phyloP scores from a whole-genome alignment of 768 basidiomycete species.

The Pleurotus ostreatus region DNA sequence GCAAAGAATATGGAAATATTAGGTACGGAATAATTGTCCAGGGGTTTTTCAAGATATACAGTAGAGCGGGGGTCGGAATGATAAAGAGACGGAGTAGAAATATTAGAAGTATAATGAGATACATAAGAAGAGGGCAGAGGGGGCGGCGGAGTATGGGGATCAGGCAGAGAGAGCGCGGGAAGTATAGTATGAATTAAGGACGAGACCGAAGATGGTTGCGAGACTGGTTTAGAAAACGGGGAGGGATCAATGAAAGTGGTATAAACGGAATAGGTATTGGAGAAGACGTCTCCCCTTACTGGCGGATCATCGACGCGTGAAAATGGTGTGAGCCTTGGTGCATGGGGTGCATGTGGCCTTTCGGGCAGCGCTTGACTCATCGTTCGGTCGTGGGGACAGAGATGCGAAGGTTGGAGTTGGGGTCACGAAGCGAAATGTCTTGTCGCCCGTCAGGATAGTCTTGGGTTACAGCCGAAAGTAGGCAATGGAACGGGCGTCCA shows the following conservation, averaged over 20 bases:
- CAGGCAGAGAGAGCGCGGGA: not conserved
- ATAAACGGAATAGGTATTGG: too few species aligned
- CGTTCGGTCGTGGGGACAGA: too few species aligned
- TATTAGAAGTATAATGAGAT: not conserved
- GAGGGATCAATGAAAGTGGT: too few species aligned
- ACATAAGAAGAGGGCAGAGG: not conserved
- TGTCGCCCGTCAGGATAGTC: not conserved
- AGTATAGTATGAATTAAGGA: not conserved
- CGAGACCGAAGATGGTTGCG: too few species aligned
- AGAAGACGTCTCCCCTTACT: not conserved
- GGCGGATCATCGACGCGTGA: constrained; percentile 4
- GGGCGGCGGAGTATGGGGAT: not conserved
- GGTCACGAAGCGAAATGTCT: not conserved
- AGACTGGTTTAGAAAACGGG: too few species aligned
- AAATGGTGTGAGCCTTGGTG: not conserved
- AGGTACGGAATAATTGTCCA: too few species aligned
- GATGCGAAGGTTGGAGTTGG: not conserved
- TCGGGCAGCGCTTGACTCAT: too few species aligned
- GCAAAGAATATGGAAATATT: too few species aligned
- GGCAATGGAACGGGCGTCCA: constrained; percentile 15
- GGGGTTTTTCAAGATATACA: too few species aligned
- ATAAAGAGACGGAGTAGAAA: too few species aligned
- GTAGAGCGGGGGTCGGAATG: too few species aligned
- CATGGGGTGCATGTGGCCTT: too few species aligned
- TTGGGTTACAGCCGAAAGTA: not conserved